A percentile compares a stretch with the other conserved stretches of the same genome.
phyloP scores from a whole-genome alignment of 2,329 filamentous ascomycete species.

The Aspergillus eucalypticola region DNA sequence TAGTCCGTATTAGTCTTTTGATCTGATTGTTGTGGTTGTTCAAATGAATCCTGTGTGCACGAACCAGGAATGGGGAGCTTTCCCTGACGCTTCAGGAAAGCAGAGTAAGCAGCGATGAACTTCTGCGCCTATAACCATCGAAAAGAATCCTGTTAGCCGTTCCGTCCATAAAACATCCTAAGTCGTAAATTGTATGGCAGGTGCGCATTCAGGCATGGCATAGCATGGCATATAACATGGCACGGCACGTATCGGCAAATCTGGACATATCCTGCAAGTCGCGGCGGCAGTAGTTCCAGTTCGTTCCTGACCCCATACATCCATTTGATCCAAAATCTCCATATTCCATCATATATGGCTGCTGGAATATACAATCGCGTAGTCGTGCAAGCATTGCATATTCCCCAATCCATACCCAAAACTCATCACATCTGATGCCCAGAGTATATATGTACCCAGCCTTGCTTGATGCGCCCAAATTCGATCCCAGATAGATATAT shows the following conservation, averaged over 20 bases:
- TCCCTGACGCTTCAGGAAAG: conserved; percentile 70
- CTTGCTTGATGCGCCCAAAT: no score
- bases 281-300: no score
- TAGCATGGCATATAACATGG: neutral
- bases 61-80: conserved; percentile 69
- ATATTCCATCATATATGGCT: no score
- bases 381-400: no score
- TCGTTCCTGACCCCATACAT: no score
- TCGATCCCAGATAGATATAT: no score
- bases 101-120: conserved; percentile 68
- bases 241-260: conserved; percentile 3
- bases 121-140: conserved; percentile 58
- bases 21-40: neutral
- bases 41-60: conserved; percentile 30
- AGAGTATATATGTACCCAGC: no score
- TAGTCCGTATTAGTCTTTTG: neutral
- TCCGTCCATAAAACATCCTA: neutral
- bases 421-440: no score
- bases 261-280: no score
- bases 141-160: conserved; percentile 19
- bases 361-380: no score
- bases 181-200: neutral
- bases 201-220: neutral
- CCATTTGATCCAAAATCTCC: no score
- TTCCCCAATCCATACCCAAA: no score